Evolutionary conservation across 1,284 basidiomycete species (phyloP).

Genomic region (Fistulina hepatica): DNA sequence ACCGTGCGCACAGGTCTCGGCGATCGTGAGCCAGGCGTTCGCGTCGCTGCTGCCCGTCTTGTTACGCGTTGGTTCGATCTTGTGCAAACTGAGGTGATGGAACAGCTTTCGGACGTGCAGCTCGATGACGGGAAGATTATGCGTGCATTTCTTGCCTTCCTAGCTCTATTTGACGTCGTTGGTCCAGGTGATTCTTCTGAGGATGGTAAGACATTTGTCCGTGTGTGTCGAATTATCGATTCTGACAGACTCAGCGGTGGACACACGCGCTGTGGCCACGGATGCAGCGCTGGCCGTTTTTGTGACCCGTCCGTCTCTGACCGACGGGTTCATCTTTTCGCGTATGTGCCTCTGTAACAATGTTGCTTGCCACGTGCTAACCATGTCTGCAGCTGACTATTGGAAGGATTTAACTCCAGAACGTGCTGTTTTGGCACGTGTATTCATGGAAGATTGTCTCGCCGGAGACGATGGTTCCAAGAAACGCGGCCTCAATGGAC

Average conservation of each 20-base stretch:
- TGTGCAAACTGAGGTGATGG: conserved; percentile 21
- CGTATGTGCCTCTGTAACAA: conserved; percentile 34
- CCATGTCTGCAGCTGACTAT: conserved; percentile 47
- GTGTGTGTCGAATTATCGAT: too few relatives aligned
- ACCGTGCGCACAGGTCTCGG: conserved; percentile 76
- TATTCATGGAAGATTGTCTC: conserved; percentile 77
- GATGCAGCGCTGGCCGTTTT: conserved; percentile 36
- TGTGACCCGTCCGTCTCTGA: conserved; percentile 29
- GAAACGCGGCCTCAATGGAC: too few relatives aligned
- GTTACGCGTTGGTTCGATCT: conserved; percentile 60
- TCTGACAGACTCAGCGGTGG: too few relatives aligned
- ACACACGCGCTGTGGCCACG: conserved; percentile 33
- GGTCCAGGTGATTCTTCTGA: conserved; percentile 35
- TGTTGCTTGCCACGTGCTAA: not conserved
- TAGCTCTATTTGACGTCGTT: conserved; percentile 37
- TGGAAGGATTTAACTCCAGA: conserved; percentile 76
- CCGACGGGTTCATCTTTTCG: conserved; percentile 59
- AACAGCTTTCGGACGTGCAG: conserved; percentile 17
- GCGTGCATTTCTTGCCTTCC: conserved; percentile 33
- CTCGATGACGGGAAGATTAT: conserved; percentile 36
- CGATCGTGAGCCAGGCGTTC: conserved; percentile 75
- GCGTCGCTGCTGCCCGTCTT: conserved; percentile 64
- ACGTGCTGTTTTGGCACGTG: conserved; percentile 74
- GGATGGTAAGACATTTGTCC: too few relatives aligned
- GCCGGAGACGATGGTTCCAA: conserved; percentile 54